A percentile compares a stretch with the other conserved stretches of the same genome.
These are phyloP conservation scores for Kurtzmaniella fragi DNA, from an alignment of 805 yeast genomes.

Conservation along the genomic window DNA sequence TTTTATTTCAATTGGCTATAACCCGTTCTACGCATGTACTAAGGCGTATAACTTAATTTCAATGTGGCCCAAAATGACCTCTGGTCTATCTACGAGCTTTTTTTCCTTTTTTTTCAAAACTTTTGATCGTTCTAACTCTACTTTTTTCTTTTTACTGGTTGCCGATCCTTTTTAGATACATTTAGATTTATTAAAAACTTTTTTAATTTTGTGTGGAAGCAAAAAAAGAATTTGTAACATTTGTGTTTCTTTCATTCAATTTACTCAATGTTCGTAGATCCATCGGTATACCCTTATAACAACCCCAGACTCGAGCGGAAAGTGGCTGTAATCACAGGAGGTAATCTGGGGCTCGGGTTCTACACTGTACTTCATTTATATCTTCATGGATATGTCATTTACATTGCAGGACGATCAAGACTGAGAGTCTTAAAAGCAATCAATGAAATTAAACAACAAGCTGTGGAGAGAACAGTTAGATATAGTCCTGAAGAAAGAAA, in stretches of 20 bases:
- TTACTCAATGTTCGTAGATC: slow-evolving; percentile 23
- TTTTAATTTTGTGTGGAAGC: not conserved
- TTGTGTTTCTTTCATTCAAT: not conserved
- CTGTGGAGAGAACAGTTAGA: slow-evolving; percentile 23
- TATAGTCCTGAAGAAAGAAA: slow-evolving; percentile 11
- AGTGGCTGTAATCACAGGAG: slow-evolving; percentile 75
- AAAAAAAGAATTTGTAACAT: not conserved
- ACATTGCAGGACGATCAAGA: slow-evolving; percentile 66
- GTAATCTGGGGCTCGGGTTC: slow-evolving; percentile 78
- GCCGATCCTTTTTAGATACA: not conserved
- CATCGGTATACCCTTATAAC: slow-evolving; percentile 54
- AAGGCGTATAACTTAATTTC: too few relatives aligned
- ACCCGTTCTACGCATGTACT: too few relatives aligned
- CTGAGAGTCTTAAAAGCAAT: slow-evolving; percentile 55
- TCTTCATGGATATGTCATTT: slow-evolving; percentile 72
- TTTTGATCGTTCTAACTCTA: too few relatives aligned
- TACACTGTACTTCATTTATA: slow-evolving; percentile 70
- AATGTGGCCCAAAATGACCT: too few relatives aligned
- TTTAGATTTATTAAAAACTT: not conserved
- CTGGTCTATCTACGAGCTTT: too few relatives aligned
- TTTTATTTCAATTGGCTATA: too few relatives aligned
- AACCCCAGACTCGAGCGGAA: slow-evolving; percentile 52
- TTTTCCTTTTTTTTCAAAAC: too few relatives aligned
- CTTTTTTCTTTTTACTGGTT: not conserved
- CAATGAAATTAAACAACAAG: slow-evolving; percentile 50